Evolutionary conservation across 75 land plant genomes (phyloP).

Genomic region (Sequoia sempervirens): DNA sequence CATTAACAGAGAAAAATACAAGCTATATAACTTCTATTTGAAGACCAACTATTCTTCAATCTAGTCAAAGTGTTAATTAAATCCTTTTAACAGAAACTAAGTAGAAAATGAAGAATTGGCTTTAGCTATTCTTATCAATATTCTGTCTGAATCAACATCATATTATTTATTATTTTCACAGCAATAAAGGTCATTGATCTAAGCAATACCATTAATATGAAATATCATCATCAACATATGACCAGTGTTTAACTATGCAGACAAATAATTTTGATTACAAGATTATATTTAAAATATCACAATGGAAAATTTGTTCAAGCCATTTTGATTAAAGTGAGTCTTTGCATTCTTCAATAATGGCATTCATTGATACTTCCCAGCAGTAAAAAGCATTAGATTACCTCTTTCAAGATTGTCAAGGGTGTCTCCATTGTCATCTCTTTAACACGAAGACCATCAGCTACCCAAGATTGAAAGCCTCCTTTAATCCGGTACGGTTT

Average conservation of each 20-base stretch:
- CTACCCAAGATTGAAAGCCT: conserved; percentile 76
- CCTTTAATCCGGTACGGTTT: conserved; percentile 71
- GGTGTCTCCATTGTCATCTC: conserved; percentile 68
- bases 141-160: background rate
- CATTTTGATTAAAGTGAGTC: background rate
- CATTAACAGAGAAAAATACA: background rate
- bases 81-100: background rate
- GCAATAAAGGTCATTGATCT: background rate
- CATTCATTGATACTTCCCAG: background rate
- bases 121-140: background rate
- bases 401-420: conserved; percentile 84
- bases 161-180: background rate
- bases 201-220: background rate
- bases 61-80: background rate
- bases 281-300: background rate
- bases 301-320: background rate
- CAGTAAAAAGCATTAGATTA: conserved; percentile 13
- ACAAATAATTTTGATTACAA: background rate
- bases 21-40: background rate
- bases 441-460: conserved; percentile 67
- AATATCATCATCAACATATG: background rate
- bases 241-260: background rate
- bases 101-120: background rate
- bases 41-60: background rate
- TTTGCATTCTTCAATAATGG: background rate